These are phyloP conservation scores for Rhinocladiella similis DNA, from an alignment of 2,329 filamentous ascomycete species.

Conservation along the genomic window DNA sequence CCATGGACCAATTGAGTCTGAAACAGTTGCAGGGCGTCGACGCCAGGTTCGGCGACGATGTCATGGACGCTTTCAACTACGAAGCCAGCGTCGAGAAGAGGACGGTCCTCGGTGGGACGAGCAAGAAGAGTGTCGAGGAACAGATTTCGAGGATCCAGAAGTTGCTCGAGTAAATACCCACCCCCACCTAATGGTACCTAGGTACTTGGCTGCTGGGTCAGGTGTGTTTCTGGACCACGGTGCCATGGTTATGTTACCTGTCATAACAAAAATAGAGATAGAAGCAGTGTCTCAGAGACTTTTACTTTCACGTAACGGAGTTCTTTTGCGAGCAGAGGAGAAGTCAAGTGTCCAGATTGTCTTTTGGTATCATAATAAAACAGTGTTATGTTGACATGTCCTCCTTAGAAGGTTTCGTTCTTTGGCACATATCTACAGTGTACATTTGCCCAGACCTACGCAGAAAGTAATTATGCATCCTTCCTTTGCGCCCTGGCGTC, in stretches of 20 bases:
- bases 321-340: background rate
- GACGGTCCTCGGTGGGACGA: constrained; percentile 75
- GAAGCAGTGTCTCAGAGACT: background rate
- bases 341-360: background rate
- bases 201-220: too few species aligned
- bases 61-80: constrained; percentile 68
- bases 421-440: too few species aligned
- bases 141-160: constrained; percentile 44
- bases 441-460: too few species aligned
- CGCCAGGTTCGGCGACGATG: constrained; percentile 67
- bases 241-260: background rate
- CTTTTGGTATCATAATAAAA: background rate
- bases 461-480: background rate
- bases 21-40: constrained; percentile 70
- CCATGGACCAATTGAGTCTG: constrained; percentile 69
- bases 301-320: too few species aligned
- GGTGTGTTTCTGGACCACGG: background rate
- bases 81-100: constrained; percentile 80
- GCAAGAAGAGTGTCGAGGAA: constrained; percentile 65
- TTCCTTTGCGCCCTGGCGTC: constrained; percentile 11
- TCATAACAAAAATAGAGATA: background rate
- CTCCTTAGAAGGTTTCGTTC: background rate
- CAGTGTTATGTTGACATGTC: background rate
- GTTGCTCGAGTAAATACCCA: constrained; percentile 4
- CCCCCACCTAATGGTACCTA: too few species aligned